phyloP scores from a whole-genome alignment of 495 filamentous ascomycete species.

The Talaromyces borbonicus region DNA sequence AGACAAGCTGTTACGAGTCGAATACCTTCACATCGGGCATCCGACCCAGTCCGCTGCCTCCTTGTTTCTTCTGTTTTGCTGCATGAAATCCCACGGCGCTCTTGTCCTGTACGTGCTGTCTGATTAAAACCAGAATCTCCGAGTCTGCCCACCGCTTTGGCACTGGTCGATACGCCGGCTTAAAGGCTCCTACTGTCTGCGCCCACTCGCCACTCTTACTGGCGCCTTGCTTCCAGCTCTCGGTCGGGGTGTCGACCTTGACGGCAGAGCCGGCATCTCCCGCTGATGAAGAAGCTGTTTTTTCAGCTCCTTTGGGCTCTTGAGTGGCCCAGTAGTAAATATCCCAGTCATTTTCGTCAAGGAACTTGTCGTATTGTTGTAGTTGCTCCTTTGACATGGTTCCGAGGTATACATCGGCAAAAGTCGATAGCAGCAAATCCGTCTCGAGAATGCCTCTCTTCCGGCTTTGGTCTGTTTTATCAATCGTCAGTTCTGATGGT shows the following conservation, averaged over 20 bases:
- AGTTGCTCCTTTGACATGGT: slow-evolving; percentile 66
- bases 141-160: slow-evolving; percentile 75
- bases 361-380: slow-evolving; percentile 79
- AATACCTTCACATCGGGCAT: slow-evolving; percentile 48
- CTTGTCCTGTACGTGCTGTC: slow-evolving; percentile 64
- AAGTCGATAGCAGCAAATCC: slow-evolving; percentile 92
- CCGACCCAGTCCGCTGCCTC: slow-evolving; percentile 36
- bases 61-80: slow-evolving; percentile 35
- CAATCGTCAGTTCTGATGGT: slow-evolving; percentile 8
- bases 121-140: slow-evolving; percentile 64
- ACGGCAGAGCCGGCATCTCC: slow-evolving; percentile 18
- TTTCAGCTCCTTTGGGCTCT: slow-evolving; percentile 45
- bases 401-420: slow-evolving; percentile 68
- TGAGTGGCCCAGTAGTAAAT: slow-evolving; percentile 99
- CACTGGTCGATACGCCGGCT: slow-evolving; percentile 86
- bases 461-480: slow-evolving; percentile 72
- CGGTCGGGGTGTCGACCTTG: slow-evolving; percentile 38
- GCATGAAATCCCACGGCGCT: slow-evolving; percentile 44
- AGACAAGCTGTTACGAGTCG: slow-evolving; percentile 9
- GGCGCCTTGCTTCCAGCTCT: slow-evolving; percentile 43
- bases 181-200: slow-evolving; percentile 89
- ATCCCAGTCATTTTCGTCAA: slow-evolving; percentile 99
- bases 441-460: slow-evolving; percentile 94
- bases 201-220: slow-evolving; percentile 77
- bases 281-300: slow-evolving; percentile 13